Evolutionary conservation across 352 stramenopile genomes (phyloP).

Genomic region (Halophytophthora polymorphica): DNA sequence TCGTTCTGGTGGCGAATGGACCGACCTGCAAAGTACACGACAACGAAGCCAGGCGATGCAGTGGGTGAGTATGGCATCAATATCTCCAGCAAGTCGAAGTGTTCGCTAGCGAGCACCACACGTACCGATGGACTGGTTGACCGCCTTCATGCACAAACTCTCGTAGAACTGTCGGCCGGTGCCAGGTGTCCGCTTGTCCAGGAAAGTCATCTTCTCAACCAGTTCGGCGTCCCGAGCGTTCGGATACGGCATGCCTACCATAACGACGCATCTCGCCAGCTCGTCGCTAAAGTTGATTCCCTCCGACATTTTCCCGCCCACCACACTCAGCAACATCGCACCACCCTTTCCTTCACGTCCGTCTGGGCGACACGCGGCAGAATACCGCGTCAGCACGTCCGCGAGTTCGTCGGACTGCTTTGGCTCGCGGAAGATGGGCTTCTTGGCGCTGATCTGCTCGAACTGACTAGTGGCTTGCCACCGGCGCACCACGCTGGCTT

Average conservation of each 20-base stretch:
- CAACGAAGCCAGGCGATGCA: too few species aligned
- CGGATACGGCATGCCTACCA: slow-evolving; percentile 98
- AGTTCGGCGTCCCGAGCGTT: slow-evolving; percentile 96
- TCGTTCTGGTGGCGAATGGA: slow-evolving; percentile 98
- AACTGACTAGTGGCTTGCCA: slow-evolving; percentile 87
- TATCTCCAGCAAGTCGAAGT: too few species aligned
- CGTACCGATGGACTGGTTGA: slow-evolving; percentile 99
- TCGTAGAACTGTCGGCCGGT: slow-evolving; percentile 94
- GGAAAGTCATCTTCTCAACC: slow-evolving; percentile 95
- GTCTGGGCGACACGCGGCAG: slow-evolving; percentile 40
- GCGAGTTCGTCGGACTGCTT: slow-evolving; percentile 93
- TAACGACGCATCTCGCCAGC: slow-evolving; percentile 95
- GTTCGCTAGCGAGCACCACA: not conserved
- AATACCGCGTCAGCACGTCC: slow-evolving; percentile 84
- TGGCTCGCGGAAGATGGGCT: slow-evolving; percentile 93
- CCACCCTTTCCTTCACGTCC: slow-evolving; percentile 31
- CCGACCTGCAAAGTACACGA: slow-evolving; percentile 42
- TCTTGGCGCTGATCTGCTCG: slow-evolving; percentile 85
- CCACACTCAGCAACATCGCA: slow-evolving; percentile 94
- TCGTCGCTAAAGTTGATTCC: slow-evolving; percentile 99
- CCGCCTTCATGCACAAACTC: slow-evolving; percentile 98
- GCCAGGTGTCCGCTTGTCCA: slow-evolving; percentile 66
- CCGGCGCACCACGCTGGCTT: slow-evolving; percentile 83
- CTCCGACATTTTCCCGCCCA: slow-evolving; percentile 99
- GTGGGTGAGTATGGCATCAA: too few species aligned